Evolutionary conservation across 495 filamentous ascomycete genomes (phyloP).

Genomic region (Tuber indicum): DNA sequence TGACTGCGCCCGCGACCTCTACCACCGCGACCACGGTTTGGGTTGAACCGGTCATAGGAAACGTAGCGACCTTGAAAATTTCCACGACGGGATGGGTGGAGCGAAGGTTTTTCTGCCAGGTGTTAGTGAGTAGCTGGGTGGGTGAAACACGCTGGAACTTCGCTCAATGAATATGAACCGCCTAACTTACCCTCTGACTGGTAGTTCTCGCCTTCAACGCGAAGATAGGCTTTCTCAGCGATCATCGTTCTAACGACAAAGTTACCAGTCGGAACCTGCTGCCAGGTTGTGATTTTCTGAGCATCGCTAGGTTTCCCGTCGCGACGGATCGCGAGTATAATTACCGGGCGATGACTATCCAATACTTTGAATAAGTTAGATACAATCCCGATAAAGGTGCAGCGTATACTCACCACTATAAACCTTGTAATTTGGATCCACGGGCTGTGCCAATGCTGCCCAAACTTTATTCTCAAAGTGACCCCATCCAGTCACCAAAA

Average conservation of each 20-base stretch:
- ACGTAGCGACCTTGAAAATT: slow-evolving; percentile 23
- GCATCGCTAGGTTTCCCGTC: slow-evolving; percentile 73
- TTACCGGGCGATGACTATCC: slow-evolving; percentile 58
- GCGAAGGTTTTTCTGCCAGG: slow-evolving; percentile 25
- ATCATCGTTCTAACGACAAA: slow-evolving; percentile 72
- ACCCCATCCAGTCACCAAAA: slow-evolving; percentile 72
- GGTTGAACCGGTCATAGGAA: slow-evolving; percentile 19
- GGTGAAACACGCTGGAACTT: slow-evolving; percentile 10
- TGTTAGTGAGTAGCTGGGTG: slow-evolving; percentile 24
- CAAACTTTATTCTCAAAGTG: slow-evolving; percentile 72
- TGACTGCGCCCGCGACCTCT: slow-evolving; percentile 43
- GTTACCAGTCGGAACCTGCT: slow-evolving; percentile 53
- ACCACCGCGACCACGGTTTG: slow-evolving; percentile 31
- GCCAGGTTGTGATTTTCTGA: slow-evolving; percentile 76
- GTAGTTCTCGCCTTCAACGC: slow-evolving; percentile 63
- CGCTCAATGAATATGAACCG: slow-evolving; percentile 40
- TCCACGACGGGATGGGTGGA: slow-evolving; percentile 15
- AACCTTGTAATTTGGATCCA: slow-evolving; percentile 56
- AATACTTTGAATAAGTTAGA: not conserved
- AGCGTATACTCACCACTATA: slow-evolving; percentile 50
- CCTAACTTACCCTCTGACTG: slow-evolving; percentile 49
- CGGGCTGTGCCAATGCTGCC: slow-evolving; percentile 71
- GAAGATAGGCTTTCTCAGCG: slow-evolving; percentile 75
- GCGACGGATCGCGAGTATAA: slow-evolving; percentile 67
- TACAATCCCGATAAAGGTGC: not conserved